Evolutionary conservation across 306 rosid species (phyloP).

Genomic region (Corylus avellana): DNA sequence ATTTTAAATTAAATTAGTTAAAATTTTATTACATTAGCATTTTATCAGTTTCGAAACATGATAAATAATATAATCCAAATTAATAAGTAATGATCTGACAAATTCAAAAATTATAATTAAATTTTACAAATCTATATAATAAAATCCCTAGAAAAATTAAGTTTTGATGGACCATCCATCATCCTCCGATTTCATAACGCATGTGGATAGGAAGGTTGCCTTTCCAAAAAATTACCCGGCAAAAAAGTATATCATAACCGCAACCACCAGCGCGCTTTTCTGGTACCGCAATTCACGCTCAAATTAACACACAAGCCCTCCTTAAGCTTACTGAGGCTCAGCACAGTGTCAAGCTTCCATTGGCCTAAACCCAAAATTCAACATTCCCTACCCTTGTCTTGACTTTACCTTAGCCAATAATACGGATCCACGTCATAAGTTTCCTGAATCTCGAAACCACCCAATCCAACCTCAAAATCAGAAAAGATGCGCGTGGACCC

Average conservation of each 20-base stretch:
- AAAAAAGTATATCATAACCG: background rate
- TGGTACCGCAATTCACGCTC: slow-evolving; percentile 21
- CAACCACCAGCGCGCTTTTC: slow-evolving; percentile 4
- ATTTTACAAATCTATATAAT: no score
- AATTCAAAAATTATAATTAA: no score
- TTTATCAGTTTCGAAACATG: no score
- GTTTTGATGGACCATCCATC: no score
- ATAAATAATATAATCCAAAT: no score
- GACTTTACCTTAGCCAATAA: background rate
- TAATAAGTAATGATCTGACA: no score
- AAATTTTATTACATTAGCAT: no score
- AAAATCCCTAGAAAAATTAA: no score
- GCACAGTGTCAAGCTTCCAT: background rate
- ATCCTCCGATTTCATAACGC: no score
- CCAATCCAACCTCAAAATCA: background rate
- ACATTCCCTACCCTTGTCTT: background rate
- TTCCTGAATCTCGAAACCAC: background rate
- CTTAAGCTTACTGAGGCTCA: background rate
- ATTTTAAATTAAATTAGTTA: no score
- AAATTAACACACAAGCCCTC: background rate
- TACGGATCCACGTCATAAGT: background rate
- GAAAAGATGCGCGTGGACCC: slow-evolving; percentile 38
- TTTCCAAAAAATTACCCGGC: background rate
- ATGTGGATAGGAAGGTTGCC: background rate
- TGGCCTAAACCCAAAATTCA: background rate